Conservation (phyloP, 306 rosid species). For the Betula pendula region DNA sequence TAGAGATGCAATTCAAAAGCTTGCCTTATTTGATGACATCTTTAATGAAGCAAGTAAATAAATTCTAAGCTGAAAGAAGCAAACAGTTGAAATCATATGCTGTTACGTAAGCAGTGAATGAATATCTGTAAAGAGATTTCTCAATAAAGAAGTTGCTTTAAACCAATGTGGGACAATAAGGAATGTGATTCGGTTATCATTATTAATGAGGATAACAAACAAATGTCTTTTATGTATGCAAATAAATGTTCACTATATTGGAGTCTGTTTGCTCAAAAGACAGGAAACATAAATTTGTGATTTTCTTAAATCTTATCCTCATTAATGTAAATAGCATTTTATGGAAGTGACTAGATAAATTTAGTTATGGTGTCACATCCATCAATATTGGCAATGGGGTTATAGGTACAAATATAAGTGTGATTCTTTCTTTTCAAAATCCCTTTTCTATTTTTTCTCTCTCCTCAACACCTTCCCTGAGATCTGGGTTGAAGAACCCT, state of each 20-base stretch:
- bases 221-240: neutral
- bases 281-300: neutral
- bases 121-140: conserved; percentile 1
- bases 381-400: neutral
- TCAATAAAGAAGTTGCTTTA: neutral
- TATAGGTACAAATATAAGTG: neutral
- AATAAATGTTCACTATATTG: neutral
- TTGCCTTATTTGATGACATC: neutral
- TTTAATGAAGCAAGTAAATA: neutral
- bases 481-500: neutral
- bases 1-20: neutral
- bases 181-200: neutral
- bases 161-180: neutral
- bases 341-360: neutral
- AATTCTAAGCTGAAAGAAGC: neutral
- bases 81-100: neutral
- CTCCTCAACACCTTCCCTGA: neutral
- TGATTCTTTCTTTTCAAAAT: neutral
- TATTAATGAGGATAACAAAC: neutral
- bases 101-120: neutral
- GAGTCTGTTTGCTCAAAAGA: neutral
- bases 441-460: neutral
- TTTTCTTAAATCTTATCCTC: neutral
- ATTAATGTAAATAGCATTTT: neutral
- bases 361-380: neutral